phyloP scores from a whole-genome alignment of 371 early-diverging fungal species.

The Mortierella sp. region DNA sequence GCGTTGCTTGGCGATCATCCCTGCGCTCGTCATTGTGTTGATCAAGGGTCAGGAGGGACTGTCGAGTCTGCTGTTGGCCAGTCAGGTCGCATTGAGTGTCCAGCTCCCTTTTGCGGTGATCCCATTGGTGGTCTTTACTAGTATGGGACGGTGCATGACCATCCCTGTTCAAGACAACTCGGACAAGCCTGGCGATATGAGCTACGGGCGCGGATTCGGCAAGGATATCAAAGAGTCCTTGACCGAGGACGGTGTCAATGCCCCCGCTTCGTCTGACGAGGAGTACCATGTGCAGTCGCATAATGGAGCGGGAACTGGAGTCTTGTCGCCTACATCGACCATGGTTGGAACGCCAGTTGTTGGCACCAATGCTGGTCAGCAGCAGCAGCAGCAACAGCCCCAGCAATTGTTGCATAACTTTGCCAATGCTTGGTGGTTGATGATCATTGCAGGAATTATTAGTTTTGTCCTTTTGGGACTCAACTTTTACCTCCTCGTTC shows the following conservation, averaged over 20 bases:
- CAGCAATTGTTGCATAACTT: conserved; percentile 47
- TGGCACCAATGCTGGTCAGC: neutral
- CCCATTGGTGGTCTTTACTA: conserved; percentile 82
- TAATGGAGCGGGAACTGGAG: neutral
- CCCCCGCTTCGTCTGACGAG: neutral
- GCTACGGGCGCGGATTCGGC: conserved; percentile 19
- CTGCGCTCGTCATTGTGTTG: conserved; percentile 80
- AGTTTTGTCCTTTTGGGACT: conserved; percentile 67
- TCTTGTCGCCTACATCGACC: neutral
- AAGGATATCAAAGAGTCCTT: conserved; percentile 13
- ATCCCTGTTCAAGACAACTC: conserved; percentile 51
- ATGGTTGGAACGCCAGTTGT: neutral
- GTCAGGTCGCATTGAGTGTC: conserved; percentile 84
- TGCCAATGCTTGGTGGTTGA: conserved; percentile 58
- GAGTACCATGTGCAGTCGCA: conserved; percentile 2
- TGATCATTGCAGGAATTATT: conserved; percentile 59
- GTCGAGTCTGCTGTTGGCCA: conserved; percentile 74
- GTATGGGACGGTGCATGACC: conserved; percentile 59
- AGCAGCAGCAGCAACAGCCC: neutral
- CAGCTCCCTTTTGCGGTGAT: conserved; percentile 88
- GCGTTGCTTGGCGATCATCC: conserved; percentile 78
- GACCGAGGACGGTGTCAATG: neutral
- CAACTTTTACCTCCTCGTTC: conserved; percentile 70
- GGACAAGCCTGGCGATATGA: conserved; percentile 44
- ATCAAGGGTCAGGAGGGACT: conserved; percentile 76